Conservation (phyloP, 1,284 basidiomycete species). For the Prillingera fragicola region DNA sequence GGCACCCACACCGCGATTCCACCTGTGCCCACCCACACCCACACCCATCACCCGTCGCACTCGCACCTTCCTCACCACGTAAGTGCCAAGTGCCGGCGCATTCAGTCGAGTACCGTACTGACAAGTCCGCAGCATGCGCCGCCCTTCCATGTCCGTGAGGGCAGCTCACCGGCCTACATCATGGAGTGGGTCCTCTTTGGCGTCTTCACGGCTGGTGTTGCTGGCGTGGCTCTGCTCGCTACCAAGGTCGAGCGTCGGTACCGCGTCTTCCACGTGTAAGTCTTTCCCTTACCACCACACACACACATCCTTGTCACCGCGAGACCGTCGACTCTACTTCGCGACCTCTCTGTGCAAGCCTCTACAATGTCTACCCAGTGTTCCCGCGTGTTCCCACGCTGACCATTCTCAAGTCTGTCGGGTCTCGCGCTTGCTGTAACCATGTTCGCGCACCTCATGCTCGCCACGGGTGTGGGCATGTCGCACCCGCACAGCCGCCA, state of each 20-base stretch:
- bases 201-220: slow-evolving; percentile 32
- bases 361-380: too few relatives aligned
- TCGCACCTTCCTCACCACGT: too few relatives aligned
- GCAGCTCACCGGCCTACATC: slow-evolving; percentile 1
- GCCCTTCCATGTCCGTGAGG: too few relatives aligned
- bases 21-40: slow-evolving; percentile 5
- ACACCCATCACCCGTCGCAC: background rate
- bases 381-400: too few relatives aligned
- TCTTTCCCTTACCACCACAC: background rate
- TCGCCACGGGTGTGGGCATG: slow-evolving; percentile 38
- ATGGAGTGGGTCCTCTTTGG: slow-evolving; percentile 39
- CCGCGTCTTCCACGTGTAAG: slow-evolving; percentile 42
- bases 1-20: too few relatives aligned
- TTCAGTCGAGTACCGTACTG: background rate
- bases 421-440: slow-evolving; percentile 36
- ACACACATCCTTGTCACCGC: background rate
- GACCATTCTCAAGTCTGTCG: slow-evolving; percentile 20
- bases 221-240: slow-evolving; percentile 29
- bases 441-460: slow-evolving; percentile 37
- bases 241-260: slow-evolving; percentile 33
- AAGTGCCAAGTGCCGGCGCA: background rate
- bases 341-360: too few relatives aligned
- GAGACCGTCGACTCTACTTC: background rate
- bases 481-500: too few relatives aligned
- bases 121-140: too few relatives aligned